These are phyloP conservation scores for Alternaria ventricosa DNA, from an alignment of 2,329 filamentous ascomycete genomes.

Conservation along the genomic window DNA sequence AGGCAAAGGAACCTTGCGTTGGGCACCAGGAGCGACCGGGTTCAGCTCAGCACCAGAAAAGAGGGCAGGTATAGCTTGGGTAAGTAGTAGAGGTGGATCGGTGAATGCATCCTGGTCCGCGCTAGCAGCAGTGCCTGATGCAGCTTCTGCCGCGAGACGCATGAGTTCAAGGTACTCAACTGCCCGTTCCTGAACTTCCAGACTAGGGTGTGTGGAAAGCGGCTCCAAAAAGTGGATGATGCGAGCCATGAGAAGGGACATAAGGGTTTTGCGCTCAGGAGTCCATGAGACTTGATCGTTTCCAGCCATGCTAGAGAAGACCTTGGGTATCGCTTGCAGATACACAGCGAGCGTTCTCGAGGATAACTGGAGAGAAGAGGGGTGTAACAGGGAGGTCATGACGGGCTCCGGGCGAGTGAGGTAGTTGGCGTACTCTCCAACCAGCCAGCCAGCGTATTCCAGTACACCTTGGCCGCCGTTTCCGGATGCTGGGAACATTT, in stretches of 20 bases:
- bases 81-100: constrained; percentile 82
- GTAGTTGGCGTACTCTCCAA: constrained; percentile 84
- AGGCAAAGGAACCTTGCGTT: constrained; percentile 84
- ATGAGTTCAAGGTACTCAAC: constrained; percentile 92
- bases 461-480: constrained; percentile 68
- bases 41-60: constrained; percentile 90
- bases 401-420: constrained; percentile 74
- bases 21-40: constrained; percentile 82
- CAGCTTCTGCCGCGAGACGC: constrained; percentile 83
- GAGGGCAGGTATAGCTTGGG: constrained; percentile 86
- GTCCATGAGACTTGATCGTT: constrained; percentile 73
- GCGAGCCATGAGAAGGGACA: constrained; percentile 78
- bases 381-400: constrained; percentile 76
- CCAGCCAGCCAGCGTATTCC: constrained; percentile 80
- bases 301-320: constrained; percentile 76
- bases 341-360: constrained; percentile 77
- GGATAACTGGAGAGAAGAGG: constrained; percentile 62
- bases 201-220: constrained; percentile 78
- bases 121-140: constrained; percentile 66
- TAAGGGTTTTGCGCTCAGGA: constrained; percentile 72
- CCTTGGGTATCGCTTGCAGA: constrained; percentile 83
- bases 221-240: constrained; percentile 83
- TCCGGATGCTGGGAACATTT: constrained; percentile 61
- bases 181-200: constrained; percentile 94
- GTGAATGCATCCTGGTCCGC: constrained; percentile 69